Evolutionary conservation across 2,329 filamentous ascomycete genomes (phyloP).

Genomic region (Fusarium brevicatenulatum): DNA sequence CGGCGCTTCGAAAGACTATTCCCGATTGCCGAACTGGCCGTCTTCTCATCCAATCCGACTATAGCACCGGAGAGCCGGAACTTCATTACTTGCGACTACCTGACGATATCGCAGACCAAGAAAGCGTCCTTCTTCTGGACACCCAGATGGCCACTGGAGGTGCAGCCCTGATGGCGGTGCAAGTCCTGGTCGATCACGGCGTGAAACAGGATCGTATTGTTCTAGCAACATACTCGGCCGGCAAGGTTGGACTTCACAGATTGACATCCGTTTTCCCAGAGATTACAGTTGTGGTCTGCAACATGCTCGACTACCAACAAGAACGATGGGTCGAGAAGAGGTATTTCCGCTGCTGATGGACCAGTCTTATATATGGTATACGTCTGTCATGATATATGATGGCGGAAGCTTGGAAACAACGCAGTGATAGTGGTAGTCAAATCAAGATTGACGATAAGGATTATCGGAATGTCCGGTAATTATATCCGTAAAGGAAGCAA

Average conservation of each 20-base stretch:
- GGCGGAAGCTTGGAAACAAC: background rate
- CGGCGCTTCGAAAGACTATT: constrained; percentile 87
- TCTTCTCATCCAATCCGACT: constrained; percentile 89
- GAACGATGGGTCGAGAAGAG: constrained; percentile 89
- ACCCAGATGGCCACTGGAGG: constrained; percentile 95
- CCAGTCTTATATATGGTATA: constrained; percentile 11
- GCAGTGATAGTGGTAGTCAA: background rate
- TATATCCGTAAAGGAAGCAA: constrained; percentile 1
- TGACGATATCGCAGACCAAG: constrained; percentile 75
- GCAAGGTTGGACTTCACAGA: constrained; percentile 83
- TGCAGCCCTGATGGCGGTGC: constrained; percentile 88
- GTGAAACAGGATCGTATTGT: constrained; percentile 86
- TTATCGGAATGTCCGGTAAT: constrained; percentile 4
- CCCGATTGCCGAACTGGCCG: constrained; percentile 92
- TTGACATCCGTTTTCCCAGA: constrained; percentile 89
- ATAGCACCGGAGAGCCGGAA: constrained; percentile 87
- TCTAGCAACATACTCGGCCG: constrained; percentile 91
- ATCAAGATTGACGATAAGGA: constrained; percentile 4
- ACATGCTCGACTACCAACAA: constrained; percentile 83
- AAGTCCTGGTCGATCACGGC: constrained; percentile 94
- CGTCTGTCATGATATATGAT: background rate
- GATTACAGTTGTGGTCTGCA: constrained; percentile 86
- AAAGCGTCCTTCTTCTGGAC: constrained; percentile 87
- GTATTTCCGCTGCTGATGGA: constrained; percentile 82
- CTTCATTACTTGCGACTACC: constrained; percentile 89